phyloP scores from a whole-genome alignment of 2,329 filamentous ascomycete genomes.

The Calonectria montana region DNA sequence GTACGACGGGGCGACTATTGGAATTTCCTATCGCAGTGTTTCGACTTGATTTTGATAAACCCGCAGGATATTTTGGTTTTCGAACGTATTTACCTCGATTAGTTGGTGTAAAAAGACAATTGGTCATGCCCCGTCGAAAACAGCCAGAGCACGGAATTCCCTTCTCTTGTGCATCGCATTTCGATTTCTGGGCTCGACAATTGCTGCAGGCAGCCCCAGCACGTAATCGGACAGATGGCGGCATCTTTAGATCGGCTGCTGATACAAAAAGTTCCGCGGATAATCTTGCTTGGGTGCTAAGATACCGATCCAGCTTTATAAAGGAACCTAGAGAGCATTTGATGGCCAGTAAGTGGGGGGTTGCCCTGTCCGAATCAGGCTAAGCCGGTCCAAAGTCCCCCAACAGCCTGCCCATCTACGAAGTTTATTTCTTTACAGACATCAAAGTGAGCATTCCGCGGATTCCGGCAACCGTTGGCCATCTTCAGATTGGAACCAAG shows the following conservation, averaged over 20 bases:
- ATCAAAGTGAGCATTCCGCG: not conserved
- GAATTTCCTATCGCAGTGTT: too few relatives aligned
- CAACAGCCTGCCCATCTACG: not conserved
- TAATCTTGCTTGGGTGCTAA: not conserved
- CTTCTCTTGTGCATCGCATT: not conserved
- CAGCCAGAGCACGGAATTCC: not conserved
- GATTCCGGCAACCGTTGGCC: not conserved
- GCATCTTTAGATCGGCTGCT: not conserved
- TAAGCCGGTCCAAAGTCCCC: not conserved
- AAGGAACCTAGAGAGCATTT: not conserved
- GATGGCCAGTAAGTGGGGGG: not conserved
- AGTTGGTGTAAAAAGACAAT: not conserved
- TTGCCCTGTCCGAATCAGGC: not conserved
- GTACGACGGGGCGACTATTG: too few relatives aligned
- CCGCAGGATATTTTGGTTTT: not conserved
- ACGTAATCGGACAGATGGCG: not conserved
- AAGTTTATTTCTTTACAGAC: not conserved
- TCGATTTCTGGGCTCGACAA: not conserved
- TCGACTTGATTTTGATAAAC: not conserved
- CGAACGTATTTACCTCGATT: not conserved
- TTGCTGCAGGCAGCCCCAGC: slow-evolving; percentile 1
- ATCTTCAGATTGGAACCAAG: not conserved
- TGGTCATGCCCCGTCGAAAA: not conserved
- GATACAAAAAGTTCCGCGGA: not conserved
- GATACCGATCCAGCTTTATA: not conserved